Conservation (phyloP, 2,329 filamentous ascomycete genomes). For the Trichoderma brevicompactum region DNA sequence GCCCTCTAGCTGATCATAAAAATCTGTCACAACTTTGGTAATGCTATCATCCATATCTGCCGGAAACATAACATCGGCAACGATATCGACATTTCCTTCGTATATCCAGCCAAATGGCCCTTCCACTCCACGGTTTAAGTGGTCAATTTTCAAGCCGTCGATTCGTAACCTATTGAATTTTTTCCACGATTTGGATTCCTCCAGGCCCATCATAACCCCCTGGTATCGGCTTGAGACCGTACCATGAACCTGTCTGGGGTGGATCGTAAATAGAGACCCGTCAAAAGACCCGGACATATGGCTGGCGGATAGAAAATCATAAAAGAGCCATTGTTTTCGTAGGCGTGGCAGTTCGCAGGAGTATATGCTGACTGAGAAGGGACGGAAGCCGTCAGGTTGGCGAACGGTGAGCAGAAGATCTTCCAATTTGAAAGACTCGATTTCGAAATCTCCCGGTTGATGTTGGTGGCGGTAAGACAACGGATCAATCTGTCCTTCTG, state of each 20-base stretch:
- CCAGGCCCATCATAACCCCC: constrained; percentile 59
- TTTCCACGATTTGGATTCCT: constrained; percentile 80
- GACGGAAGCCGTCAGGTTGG: constrained; percentile 88
- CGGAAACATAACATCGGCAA: constrained; percentile 94
- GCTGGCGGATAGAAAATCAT: constrained; percentile 93
- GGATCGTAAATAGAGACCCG: constrained; percentile 94
- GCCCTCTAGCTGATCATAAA: constrained; percentile 94
- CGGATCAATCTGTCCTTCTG: constrained; percentile 70
- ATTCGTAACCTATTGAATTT: constrained; percentile 93
- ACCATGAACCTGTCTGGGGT: constrained; percentile 87
- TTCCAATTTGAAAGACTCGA: constrained; percentile 95
- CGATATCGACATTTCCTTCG: constrained; percentile 94
- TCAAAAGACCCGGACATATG: constrained; percentile 97
- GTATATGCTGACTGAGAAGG: constrained; percentile 93
- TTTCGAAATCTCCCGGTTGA: constrained; percentile 91
- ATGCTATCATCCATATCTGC: constrained; percentile 86
- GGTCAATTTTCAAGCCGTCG: constrained; percentile 91
- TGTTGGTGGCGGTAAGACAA: constrained; percentile 87
- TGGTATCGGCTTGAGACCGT: constrained; percentile 66
- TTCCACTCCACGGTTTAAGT: constrained; percentile 89
- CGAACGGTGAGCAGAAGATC: constrained; percentile 90
- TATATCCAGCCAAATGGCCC: constrained; percentile 98
- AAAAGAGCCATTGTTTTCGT: constrained; percentile 96
- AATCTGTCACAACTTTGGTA: constrained; percentile 92
- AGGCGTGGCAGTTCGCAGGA: constrained; percentile 92